These are phyloP conservation scores for Uronychia setigera DNA, from an alignment of 73 alveolate species.

Conservation along the genomic window DNA sequence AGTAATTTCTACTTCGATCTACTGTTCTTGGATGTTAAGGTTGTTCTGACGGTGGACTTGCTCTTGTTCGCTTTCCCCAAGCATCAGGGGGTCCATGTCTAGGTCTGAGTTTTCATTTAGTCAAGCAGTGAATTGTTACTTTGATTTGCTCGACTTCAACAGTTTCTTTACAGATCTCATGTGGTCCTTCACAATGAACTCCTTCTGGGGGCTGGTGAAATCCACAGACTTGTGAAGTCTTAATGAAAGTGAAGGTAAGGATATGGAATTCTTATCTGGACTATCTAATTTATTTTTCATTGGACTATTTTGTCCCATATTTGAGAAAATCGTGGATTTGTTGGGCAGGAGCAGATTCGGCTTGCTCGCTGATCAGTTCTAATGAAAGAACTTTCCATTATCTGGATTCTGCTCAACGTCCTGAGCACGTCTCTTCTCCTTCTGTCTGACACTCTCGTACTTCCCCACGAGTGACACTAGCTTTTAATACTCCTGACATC, in stretches of 20 bases:
- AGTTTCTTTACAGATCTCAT: not conserved
- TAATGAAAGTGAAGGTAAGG: not conserved
- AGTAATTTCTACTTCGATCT: not conserved
- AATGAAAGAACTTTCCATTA: not conserved
- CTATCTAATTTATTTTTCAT: not conserved
- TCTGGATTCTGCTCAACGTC: not conserved
- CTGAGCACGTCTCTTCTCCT: not conserved
- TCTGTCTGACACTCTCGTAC: constrained; percentile 18
- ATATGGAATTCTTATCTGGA: not conserved
- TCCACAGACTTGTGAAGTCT: not conserved
- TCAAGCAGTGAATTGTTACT: not conserved
- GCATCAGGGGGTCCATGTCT: not conserved
- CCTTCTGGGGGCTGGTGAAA: not conserved
- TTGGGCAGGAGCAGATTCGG: not conserved
- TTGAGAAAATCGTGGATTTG: not conserved
- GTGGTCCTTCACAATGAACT: not conserved
- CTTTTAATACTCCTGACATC: constrained; percentile 18
- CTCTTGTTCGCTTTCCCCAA: not conserved
- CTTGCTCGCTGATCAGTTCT: not conserved
- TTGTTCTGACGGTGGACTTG: not conserved
- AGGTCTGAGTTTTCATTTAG: not conserved
- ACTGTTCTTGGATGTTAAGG: not conserved
- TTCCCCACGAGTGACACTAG: constrained; percentile 14
- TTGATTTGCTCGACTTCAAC: not conserved
- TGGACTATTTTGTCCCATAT: not conserved